These are phyloP conservation scores for Crithidia expoeki DNA, from an alignment of 208 protist species.

Conservation along the genomic window DNA sequence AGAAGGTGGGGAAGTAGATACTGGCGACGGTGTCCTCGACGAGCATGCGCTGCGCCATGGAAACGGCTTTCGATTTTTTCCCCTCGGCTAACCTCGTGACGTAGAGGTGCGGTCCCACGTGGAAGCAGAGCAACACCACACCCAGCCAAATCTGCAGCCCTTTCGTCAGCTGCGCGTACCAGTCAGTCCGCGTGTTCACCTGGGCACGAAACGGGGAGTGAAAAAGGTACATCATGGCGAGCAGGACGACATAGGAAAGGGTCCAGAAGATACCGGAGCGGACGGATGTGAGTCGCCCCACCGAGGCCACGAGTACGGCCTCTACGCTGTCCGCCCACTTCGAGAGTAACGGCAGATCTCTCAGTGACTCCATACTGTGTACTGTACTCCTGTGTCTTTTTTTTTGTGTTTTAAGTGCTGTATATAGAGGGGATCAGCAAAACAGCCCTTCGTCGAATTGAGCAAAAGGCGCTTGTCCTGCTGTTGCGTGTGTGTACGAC, in stretches of 20 bases:
- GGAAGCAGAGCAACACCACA: constrained; percentile 60
- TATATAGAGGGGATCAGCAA: too few relatives aligned
- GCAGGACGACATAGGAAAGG: constrained; percentile 47
- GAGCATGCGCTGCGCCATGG: constrained; percentile 11
- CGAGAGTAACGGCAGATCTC: background rate
- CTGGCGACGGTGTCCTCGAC: constrained; percentile 37
- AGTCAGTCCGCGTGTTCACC: constrained; percentile 46
- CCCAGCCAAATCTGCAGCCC: constrained; percentile 73
- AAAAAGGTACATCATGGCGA: constrained; percentile 76
- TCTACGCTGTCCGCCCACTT: constrained; percentile 20
- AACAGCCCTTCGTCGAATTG: too few relatives aligned
- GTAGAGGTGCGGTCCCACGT: constrained; percentile 57
- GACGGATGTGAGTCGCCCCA: constrained; percentile 18
- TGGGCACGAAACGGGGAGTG: constrained; percentile 78
- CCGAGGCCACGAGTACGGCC: constrained; percentile 11
- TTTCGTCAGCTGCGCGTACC: constrained; percentile 73
- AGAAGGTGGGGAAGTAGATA: constrained; percentile 82
- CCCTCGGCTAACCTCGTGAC: background rate
- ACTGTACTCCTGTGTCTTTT: constrained; percentile 3
- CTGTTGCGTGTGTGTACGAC: too few relatives aligned
- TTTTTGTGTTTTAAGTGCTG: background rate
- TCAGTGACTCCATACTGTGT: constrained; percentile 1
- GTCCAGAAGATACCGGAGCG: constrained; percentile 48
- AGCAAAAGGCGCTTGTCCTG: too few relatives aligned
- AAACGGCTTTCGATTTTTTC: background rate